Base-by-base conservation (phyloP, 148 eudicot genomes). In the Camellia sinensis region DNA sequence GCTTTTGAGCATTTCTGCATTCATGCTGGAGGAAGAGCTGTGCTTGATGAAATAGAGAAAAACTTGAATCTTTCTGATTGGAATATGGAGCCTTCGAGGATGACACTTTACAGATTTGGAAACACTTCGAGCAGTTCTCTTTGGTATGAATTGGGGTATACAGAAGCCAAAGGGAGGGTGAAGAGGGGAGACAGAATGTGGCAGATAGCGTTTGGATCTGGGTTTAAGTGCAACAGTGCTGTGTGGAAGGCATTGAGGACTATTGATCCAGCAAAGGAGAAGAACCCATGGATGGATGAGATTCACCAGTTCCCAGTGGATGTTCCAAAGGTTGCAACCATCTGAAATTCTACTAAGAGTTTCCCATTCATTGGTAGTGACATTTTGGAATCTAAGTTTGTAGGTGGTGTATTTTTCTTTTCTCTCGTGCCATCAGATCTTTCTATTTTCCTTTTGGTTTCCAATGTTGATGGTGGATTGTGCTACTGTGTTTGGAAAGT, bases 201-300 rank as follows among this genome's bases (percentile, higher is more conserved):
- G 89, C 89, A 87, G 74, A 87, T 87, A 22, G 89, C 89, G 2
- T 87, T 87, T 48, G 89, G 89, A 29, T 87, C 89, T 8, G 89
- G 89, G 19, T 87, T 87, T 50, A 87, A 87, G 82, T 87, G 89
- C 11, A 87, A 87, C 73, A 87, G 89, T 46, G 87, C 89, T 14
- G 89, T 87, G 9, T 87, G 89, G 89, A 82, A 79, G 78, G 89
- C 89, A 70, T 22, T 87, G 50, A 82, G 80, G 74, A 64, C 78
- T 22, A 83, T 87, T 7, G 65, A 82, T 67, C 87, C 85, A 0
- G 83, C 50, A 19, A 82, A 84, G 65, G 89, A 87, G 85, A 84
- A 80, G 85, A 87, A 82, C 71, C 89, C 89, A 18, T 87, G 89
- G 89, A 87, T 87, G 89, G 87, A 87, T 71, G 89, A 87, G 85